Base-by-base conservation (phyloP, 1,139 yeast genomes). In the Debaryomyces robertsiae region DNA sequence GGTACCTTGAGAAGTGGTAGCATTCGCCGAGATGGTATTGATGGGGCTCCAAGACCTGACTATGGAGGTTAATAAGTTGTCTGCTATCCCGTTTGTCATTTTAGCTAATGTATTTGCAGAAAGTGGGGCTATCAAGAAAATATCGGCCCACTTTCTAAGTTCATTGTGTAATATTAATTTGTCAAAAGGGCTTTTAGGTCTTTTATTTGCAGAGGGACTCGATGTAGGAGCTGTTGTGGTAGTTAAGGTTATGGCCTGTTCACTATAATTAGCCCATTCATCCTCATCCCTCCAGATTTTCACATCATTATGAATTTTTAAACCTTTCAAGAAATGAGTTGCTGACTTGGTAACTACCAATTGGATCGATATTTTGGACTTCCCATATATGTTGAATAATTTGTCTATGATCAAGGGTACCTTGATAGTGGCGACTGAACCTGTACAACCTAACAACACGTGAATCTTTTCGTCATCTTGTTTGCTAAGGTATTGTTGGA, bases 351-450 rank as follows among this genome's bases (percentile, higher is more conserved):
- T 91, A 11, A 87, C 85, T 25, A 93, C 88, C 41, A 93, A 70
- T 63, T 93, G 98, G 43, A 93, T 86, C 2, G 89, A 80, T 15
- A 89, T 80, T 46, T 81, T 81, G 31, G 81, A 77, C 2, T 77
- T 70, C 2, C 91, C 88, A 61, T 83, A 89, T 15, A 82, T 73
- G 59, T 86, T 86, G 57, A 83, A 84, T 33, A 90, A 69, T 56
- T 87, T 87, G 57, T 87, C 94, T 49, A 90, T 85, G 33, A 90
- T 86, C 50, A 85, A 63, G 0, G 96, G 96, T 25, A 93, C 84
- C 58, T 93, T 93, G 45, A 91, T 89, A 2, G 98, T 88, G 4
- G 98, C 98, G 4, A 93, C 97, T 1, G 96, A 86, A 1, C 98
- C 99, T 1, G 98, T 89, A 27, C 95, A 95, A 14, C 95, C 98